phyloP scores from a whole-genome alignment of 2,329 filamentous ascomycete species.

The Pezicula carpinea region DNA sequence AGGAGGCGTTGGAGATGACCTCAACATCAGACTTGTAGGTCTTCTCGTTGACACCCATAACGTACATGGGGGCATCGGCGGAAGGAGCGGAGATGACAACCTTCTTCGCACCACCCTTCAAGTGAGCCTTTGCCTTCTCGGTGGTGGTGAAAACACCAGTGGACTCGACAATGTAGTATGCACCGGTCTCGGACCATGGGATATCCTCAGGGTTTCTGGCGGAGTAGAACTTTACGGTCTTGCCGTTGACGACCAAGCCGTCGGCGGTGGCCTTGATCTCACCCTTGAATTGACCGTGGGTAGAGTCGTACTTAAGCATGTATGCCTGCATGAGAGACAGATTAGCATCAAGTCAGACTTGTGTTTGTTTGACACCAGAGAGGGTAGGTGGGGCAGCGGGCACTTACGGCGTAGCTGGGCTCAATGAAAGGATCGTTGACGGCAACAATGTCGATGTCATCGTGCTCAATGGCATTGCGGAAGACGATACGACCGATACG shows the following conservation, averaged over 20 bases:
- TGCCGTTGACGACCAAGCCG: constrained; percentile 84
- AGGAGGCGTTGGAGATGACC: constrained; percentile 98
- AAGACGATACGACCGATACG: constrained; percentile 99
- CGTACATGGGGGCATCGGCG: constrained; percentile 98
- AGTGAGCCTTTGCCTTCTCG: constrained; percentile 90
- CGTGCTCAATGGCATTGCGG: constrained; percentile 92
- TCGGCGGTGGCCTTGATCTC: constrained; percentile 66
- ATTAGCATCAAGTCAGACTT: constrained; percentile 10
- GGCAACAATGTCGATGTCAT: constrained; percentile 86
- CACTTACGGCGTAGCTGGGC: constrained; percentile 89
- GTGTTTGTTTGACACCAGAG: background rate
- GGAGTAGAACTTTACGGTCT: constrained; percentile 90
- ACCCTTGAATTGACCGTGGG: constrained; percentile 96
- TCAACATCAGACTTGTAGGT: constrained; percentile 85
- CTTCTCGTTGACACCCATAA: constrained; percentile 98
- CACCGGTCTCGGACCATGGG: constrained; percentile 83
- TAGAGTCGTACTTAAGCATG: constrained; percentile 99
- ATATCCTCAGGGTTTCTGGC: constrained; percentile 88
- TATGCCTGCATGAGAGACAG: constrained; percentile 61
- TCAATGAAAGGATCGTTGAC: constrained; percentile 99
- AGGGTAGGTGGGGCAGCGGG: constrained; percentile 38
- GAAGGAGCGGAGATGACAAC: constrained; percentile 90
- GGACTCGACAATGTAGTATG: constrained; percentile 94
- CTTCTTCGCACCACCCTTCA: constrained; percentile 98
- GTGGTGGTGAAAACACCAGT: constrained; percentile 99